phyloP scores from a whole-genome alignment of 345 rosid species.

The Raphanus raphanistrum region DNA sequence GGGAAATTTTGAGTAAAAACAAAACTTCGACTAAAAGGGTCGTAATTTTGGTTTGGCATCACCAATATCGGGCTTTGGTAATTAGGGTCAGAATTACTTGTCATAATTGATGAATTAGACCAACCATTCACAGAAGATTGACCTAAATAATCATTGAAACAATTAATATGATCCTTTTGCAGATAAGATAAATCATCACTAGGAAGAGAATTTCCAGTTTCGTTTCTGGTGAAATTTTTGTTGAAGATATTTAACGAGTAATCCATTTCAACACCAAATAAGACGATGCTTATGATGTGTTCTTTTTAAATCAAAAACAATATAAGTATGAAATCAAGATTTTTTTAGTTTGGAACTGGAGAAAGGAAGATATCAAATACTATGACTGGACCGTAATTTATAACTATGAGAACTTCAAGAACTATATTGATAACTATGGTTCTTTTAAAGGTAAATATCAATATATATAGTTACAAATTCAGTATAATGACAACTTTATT shows the following conservation, averaged over 20 bases:
- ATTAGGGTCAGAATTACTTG: background rate
- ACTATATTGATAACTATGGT: background rate
- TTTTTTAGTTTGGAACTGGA: background rate
- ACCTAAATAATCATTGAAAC: background rate
- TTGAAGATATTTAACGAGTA: background rate
- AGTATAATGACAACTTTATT: background rate
- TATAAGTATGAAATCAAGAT: background rate
- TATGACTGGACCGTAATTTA: background rate
- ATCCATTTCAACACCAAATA: background rate
- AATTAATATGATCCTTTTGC: background rate
- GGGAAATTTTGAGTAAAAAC: background rate
- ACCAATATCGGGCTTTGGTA: background rate
- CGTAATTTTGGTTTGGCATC: background rate
- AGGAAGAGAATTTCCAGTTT: background rate
- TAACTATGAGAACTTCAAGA: background rate
- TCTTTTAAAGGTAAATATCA: background rate
- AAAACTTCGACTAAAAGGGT: background rate
- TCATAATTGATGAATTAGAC: background rate
- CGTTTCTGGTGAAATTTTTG: background rate
- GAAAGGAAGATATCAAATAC: background rate
- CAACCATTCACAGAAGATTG: background rate
- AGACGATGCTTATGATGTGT: background rate
- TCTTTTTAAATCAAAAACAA: background rate
- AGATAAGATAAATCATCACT: background rate
- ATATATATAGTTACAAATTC: background rate